Conservation (phyloP, 441 rosid genomes). For the Dalechampia spathulata region DNA sequence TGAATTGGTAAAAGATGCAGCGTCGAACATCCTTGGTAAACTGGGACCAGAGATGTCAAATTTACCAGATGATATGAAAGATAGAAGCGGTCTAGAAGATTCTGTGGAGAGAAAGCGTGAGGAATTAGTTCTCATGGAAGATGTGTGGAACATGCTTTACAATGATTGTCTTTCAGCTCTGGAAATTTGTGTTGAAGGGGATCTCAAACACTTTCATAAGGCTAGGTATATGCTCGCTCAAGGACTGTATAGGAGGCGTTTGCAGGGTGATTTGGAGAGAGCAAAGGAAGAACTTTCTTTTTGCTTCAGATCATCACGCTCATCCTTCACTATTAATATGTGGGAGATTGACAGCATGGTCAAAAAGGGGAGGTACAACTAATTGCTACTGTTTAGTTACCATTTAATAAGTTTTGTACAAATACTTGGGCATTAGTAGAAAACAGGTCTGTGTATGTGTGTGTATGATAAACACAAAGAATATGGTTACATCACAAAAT, state of each 20-base stretch:
- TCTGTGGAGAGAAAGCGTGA: conserved; percentile 34
- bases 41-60: conserved; percentile 37
- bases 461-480: no score
- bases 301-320: conserved; percentile 94
- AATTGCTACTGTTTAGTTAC: conserved; percentile 10
- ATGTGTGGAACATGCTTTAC: conserved; percentile 83
- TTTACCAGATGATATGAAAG: conserved; percentile 36
- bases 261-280: conserved; percentile 75
- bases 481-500: no score
- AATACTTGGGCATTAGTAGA: conserved; percentile 4
- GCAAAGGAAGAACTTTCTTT: conserved; percentile 97
- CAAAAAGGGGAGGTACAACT: conserved; percentile 81
- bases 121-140: conserved; percentile 49
- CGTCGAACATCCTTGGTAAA: conserved; percentile 36
- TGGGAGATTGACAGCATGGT: conserved; percentile 99
- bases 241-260: conserved; percentile 75
- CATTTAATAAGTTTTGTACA: conserved; percentile 4
- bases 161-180: conserved; percentile 88
- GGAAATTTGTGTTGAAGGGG: conserved; percentile 91
- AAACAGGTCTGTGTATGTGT: no score
- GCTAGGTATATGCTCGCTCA: conserved; percentile 97
- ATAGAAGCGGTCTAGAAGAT: conserved; percentile 31
- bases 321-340: conserved; percentile 95
- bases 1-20: conserved; percentile 60
- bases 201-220: conserved; percentile 98